A percentile compares a stretch with the other conserved stretches of the same genome.
phyloP scores from a whole-genome alignment of 768 basidiomycete genomes.

The Guyanaporus albipodus region DNA sequence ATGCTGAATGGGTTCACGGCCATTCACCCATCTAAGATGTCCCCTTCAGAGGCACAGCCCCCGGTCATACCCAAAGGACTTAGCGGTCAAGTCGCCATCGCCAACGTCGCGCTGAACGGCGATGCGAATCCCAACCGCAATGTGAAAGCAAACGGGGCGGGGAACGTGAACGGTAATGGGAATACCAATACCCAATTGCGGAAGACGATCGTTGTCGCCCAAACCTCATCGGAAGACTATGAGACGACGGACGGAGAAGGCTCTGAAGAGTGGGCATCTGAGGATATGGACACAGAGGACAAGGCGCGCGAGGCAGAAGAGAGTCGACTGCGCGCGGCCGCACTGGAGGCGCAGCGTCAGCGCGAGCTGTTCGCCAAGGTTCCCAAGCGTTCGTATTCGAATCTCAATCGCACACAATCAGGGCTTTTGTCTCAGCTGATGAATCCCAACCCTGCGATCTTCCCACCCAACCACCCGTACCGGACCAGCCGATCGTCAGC shows the following conservation, averaged over 20 bases:
- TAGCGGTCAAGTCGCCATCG: conserved; percentile 1
- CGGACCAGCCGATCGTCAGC: conserved; percentile 46
- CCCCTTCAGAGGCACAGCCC: conserved; percentile 11
- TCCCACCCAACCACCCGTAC: conserved; percentile 59
- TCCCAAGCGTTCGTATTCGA: conserved; percentile 61
- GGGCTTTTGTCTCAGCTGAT: conserved; percentile 66
- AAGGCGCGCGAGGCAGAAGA: conserved; percentile 31
- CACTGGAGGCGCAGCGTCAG: conserved; percentile 57
- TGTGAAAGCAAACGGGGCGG: conserved; percentile 11
- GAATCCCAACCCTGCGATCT: conserved; percentile 63
- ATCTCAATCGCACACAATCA: conserved; percentile 47
- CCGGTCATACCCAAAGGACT: conserved; percentile 19
- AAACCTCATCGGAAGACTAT: conserved; percentile 43
- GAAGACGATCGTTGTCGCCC: conserved; percentile 46
- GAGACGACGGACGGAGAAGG: conserved; percentile 55
- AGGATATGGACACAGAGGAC: conserved; percentile 42
- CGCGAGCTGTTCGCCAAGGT: conserved; percentile 70
- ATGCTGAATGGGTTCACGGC: conserved; percentile 9
- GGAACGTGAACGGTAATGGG: conserved; percentile 6
- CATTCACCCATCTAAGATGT: conserved; percentile 7
- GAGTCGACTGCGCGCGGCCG: conserved; percentile 46
- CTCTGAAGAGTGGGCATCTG: conserved; percentile 62
- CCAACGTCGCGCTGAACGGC: conserved; percentile 12
- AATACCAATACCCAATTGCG: conserved; percentile 30
- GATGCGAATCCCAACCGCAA: conserved; percentile 9